Evolutionary conservation across 2,329 filamentous ascomycete species (phyloP).

Genomic region (Pestalotiopsis sp.): DNA sequence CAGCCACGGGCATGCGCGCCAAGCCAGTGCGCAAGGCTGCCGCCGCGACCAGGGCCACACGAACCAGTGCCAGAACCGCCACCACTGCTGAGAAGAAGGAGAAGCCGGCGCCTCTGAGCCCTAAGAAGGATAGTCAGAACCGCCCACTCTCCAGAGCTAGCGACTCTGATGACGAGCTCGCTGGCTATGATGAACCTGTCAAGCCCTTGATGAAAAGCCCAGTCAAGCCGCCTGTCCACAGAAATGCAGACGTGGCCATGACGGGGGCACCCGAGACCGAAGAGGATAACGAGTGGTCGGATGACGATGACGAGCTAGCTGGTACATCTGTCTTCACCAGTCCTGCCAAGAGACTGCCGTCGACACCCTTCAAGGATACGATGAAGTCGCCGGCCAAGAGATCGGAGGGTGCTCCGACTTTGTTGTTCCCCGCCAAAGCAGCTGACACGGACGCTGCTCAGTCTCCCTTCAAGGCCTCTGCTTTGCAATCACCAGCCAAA

Average conservation of each 20-base stretch:
- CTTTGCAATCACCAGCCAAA: slow-evolving; percentile 57
- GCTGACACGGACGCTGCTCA: slow-evolving; percentile 35
- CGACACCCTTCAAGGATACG: slow-evolving; percentile 56
- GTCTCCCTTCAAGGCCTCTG: slow-evolving; percentile 48
- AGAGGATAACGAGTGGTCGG: slow-evolving; percentile 25
- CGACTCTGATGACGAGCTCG: slow-evolving; percentile 63
- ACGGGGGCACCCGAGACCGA: slow-evolving; percentile 24
- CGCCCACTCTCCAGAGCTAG: slow-evolving; percentile 43
- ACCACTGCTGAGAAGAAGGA: slow-evolving; percentile 37
- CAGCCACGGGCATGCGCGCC: slow-evolving; percentile 41
- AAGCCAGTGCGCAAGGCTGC: slow-evolving; percentile 52
- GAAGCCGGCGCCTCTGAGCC: slow-evolving; percentile 57
- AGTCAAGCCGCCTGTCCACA: slow-evolving; percentile 48
- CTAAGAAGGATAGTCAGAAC: slow-evolving; percentile 66
- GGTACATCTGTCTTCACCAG: slow-evolving; percentile 47
- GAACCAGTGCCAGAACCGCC: slow-evolving; percentile 35
- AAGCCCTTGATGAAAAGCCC: slow-evolving; percentile 59
- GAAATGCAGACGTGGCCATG: slow-evolving; percentile 34
- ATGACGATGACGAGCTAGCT: slow-evolving; percentile 33
- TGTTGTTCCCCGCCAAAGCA: slow-evolving; percentile 29
- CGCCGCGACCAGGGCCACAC: slow-evolving; percentile 36
- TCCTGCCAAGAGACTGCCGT: slow-evolving; percentile 56
- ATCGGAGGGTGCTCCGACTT: slow-evolving; percentile 43
- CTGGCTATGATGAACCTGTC: slow-evolving; percentile 51
- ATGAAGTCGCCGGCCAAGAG: slow-evolving; percentile 60